phyloP scores from a whole-genome alignment of 768 basidiomycete genomes.

The Boletus insuetus region DNA sequence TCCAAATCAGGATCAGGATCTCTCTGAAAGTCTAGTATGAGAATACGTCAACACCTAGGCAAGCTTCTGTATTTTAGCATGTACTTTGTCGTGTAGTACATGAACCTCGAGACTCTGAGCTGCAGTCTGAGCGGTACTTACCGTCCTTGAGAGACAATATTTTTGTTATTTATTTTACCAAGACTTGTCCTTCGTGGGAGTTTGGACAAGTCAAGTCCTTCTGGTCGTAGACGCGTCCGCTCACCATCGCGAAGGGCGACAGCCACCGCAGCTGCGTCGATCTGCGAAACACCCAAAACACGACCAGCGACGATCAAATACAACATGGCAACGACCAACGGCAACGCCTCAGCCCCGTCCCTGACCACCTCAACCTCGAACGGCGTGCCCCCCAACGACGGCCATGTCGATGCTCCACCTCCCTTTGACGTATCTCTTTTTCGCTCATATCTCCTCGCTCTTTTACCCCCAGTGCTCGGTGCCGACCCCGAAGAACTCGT shows the following conservation, averaged over 20 bases:
- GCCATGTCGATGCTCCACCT: slow-evolving; percentile 38
- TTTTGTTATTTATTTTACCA: neutral
- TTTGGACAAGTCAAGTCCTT: slow-evolving; percentile 8
- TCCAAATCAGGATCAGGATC: neutral
- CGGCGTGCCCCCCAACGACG: slow-evolving; percentile 24
- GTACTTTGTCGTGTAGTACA: no score
- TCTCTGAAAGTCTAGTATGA: no score
- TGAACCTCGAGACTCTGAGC: no score
- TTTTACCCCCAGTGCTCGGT: slow-evolving; percentile 84
- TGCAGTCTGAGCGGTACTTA: no score
- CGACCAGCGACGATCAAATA: slow-evolving; percentile 15
- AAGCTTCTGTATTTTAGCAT: neutral
- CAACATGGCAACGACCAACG: slow-evolving; percentile 23
- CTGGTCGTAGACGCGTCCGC: slow-evolving; percentile 21
- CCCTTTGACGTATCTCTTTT: slow-evolving; percentile 70
- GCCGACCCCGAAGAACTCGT: slow-evolving; percentile 63
- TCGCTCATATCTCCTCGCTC: slow-evolving; percentile 62
- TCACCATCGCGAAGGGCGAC: slow-evolving; percentile 25
- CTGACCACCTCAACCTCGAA: slow-evolving; percentile 31
- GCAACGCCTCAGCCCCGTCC: slow-evolving; percentile 24
- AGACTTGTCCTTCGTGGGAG: slow-evolving; percentile 21
- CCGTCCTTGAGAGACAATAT: neutral
- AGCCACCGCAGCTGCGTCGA: slow-evolving; percentile 10
- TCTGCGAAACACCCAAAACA: neutral
- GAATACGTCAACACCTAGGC: no score